Base-by-base conservation (phyloP, 179 eudicot genomes). In the Heliamphora pulchella region DNA sequence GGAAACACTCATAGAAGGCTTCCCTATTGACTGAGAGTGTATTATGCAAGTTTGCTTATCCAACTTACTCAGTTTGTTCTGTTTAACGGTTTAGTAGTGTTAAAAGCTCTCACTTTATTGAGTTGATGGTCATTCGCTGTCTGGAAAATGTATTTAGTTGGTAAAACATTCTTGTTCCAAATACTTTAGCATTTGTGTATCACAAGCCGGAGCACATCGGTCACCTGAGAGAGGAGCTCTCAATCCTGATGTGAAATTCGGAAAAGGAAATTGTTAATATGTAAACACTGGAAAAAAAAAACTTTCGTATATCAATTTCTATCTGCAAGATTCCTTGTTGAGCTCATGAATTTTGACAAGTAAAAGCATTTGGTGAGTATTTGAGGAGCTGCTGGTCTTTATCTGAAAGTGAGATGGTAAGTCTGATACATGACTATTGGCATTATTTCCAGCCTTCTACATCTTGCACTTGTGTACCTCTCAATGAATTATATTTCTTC, bases 261-360 rank as follows among this genome's bases (percentile, higher is more conserved):
- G 76, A 54, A 54, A 31, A 9, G 10, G 62, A 53, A 51, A 53
- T 41, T 2, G 1, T 18, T 18, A 18, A 31, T 31, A 31, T 31
- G 31, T 31, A 31, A 31, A 31, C 31, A 31, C 31, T 31, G 31
- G 31, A 0, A 31, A 31, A 31, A 31, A 31, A 31, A 31, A 31
- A 31, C 31, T n/a, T 20, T 71, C 18, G 54, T 73, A 53, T 9
- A 46, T 0, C 0, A 43, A 72, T 10, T 48, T 8, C 8, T 67
- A 41, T 67, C 17, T 51, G 67, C n/a, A 8, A 63, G 2, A 3
- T 67, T 22, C 76, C 57, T 20, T 73, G 62, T 78, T 54, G 15
- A 31, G 69, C 77, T 17, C 58, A 71, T 46, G n/a, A 61, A 43
- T 18, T 69, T n/a, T 70, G 62, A 79, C 13, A 70, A 69, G 17